phyloP scores from a whole-genome alignment of 2,329 filamentous ascomycete genomes.

The Juglanconis sp. region DNA sequence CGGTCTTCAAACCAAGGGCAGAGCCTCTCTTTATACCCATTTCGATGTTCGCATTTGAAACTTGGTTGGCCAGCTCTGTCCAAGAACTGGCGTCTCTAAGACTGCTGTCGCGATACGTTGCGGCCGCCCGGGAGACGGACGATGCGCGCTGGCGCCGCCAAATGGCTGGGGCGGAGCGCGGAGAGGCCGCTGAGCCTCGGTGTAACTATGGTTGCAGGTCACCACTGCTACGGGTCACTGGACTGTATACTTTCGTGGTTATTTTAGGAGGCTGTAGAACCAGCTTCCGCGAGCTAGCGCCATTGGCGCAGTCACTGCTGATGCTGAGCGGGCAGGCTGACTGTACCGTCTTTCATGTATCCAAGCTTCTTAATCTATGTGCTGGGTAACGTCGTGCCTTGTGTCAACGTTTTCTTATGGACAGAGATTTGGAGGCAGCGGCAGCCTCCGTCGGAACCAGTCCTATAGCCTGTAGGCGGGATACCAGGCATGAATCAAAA shows the following conservation, averaged over 20 bases:
- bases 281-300: background rate
- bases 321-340: background rate
- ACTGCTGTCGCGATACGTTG: too few relatives aligned
- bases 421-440: too few relatives aligned
- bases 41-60: too few relatives aligned
- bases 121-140: background rate
- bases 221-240: background rate
- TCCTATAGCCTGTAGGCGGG: too few relatives aligned
- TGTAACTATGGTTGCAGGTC: background rate
- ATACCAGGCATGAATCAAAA: too few relatives aligned
- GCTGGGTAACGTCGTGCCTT: background rate
- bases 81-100: too few relatives aligned
- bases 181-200: conserved; percentile 6
- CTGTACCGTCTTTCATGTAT: background rate
- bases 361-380: background rate
- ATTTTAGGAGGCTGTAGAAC: background rate
- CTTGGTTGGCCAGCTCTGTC: too few relatives aligned
- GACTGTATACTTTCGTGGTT: background rate
- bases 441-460: too few relatives aligned
- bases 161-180: background rate
- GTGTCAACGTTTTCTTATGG: too few relatives aligned
- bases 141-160: background rate
- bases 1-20: background rate
- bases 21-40: conserved; percentile 3
- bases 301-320: conserved; percentile 11